Evolutionary conservation across 768 basidiomycete species (phyloP), one percentile per base, ranked within the genome.

Genomic region (Kwoniella bestiolae): DNA sequence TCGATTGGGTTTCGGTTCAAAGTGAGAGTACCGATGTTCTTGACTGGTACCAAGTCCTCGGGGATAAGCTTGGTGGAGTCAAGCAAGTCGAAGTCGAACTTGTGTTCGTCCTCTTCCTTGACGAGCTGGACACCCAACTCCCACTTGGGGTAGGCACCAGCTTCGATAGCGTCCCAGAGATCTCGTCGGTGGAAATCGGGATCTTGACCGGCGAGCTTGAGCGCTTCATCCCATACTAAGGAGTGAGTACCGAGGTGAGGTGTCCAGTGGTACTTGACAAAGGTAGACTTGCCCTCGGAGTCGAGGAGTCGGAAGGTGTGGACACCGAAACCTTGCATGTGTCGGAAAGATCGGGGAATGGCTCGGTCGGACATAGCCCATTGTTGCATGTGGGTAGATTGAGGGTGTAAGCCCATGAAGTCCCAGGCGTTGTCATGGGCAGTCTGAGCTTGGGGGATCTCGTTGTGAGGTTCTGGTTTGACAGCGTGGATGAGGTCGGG

Each of bases 101-200:
- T 86, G 77, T 92, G 86, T 79, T 93, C 90, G 47, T 86, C 83
- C 51, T 86, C 84, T 76, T 91, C 86, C 21, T 87, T 83, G 47
- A 95, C 86, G 46, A 84, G 76, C 74, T 92, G 91, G 7, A 95
- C 87, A 32, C 86, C 89, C 35, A 95, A 84, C 57, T 86, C 89
- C 88, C 89, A 95, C 76, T 86, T 89, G 7, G 93, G 88, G 73
- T 84, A 88, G 1, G 84, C 83, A 3, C 89, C 91, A 31, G 83
- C 85, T 35, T 86, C 83, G 67, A 95, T 93, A 5, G 92, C 92
- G 72, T 94, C 92, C 56, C 86, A 86, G 2, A 94, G 82, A 75
- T 94, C 92, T 75, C 92, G 90, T 32, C 91, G 87, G 68, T 93
- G 92, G 81, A 91, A 94, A 79, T 94, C 92, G 12, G 93, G 92